Evolutionary conservation across 306 rosid species (phyloP).

Genomic region (Cyamopsis tetragonoloba): DNA sequence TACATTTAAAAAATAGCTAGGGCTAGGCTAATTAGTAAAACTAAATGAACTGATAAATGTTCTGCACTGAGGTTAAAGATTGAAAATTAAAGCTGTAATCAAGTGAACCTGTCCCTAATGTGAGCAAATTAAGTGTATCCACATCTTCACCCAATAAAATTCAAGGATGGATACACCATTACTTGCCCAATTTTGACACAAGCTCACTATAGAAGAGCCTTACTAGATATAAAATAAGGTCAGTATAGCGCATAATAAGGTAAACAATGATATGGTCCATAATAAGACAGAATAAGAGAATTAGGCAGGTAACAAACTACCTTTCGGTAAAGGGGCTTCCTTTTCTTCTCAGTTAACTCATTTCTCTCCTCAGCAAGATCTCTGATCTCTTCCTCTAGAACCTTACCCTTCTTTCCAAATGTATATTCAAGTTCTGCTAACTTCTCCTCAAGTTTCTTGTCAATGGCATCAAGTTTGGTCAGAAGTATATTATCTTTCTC

Average conservation of each 20-base stretch:
- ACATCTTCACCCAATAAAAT: constrained; percentile 6
- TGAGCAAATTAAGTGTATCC: neutral
- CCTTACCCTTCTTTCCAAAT: constrained; percentile 88
- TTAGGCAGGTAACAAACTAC: constrained; percentile 30
- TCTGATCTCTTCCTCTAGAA: constrained; percentile 85
- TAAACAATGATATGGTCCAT: neutral
- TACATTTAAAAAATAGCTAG: neutral
- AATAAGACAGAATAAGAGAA: neutral
- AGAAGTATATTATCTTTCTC: constrained; percentile 73
- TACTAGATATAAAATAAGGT: neutral
- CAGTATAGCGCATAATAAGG: neutral
- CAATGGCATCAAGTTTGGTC: constrained; percentile 77
- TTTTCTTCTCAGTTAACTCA: constrained; percentile 77
- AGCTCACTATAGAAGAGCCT: neutral
- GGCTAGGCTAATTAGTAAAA: neutral
- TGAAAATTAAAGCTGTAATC: neutral
- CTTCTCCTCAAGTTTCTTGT: constrained; percentile 81
- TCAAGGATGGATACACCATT: neutral
- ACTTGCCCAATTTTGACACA: neutral
- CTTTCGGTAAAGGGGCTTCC: constrained; percentile 78
- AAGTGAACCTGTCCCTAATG: neutral
- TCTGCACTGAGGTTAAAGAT: neutral
- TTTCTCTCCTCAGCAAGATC: constrained; percentile 98
- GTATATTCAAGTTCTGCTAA: constrained; percentile 82
- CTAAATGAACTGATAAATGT: neutral